These are phyloP conservation scores for Verticillium nubilum DNA, from an alignment of 2,329 filamentous ascomycete species.

Conservation along the genomic window DNA sequence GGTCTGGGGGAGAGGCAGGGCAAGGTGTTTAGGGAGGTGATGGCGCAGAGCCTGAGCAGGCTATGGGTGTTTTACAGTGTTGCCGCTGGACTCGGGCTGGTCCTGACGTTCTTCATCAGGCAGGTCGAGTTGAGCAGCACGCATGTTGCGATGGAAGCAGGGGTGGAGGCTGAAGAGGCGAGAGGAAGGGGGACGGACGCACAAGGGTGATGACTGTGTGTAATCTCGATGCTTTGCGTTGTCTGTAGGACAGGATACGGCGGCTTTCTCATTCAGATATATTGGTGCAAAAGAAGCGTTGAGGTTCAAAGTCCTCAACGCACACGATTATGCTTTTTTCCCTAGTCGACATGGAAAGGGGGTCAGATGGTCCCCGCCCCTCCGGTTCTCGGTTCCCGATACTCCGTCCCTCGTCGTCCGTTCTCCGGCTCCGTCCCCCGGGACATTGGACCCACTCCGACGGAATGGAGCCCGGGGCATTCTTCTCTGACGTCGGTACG, in stretches of 20 bases:
- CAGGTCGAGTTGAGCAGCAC: slow-evolving; percentile 45
- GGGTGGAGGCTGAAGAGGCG: slow-evolving; percentile 5
- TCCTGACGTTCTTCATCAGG: slow-evolving; percentile 42
- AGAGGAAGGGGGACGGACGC: not conserved
- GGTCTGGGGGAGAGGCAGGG: slow-evolving; percentile 23
- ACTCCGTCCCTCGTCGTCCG: no score
- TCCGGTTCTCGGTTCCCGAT: no score
- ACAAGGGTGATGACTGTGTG: not conserved
- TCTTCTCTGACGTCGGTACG: no score
- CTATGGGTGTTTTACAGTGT: slow-evolving; percentile 55
- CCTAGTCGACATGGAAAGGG: no score
- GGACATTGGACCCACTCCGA: no score
- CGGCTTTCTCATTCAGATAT: no score
- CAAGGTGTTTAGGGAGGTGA: slow-evolving; percentile 35
- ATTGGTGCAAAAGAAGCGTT: no score
- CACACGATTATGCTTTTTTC: no score
- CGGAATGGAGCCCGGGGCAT: no score
- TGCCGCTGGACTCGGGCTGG: slow-evolving; percentile 39
- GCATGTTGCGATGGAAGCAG: slow-evolving; percentile 26
- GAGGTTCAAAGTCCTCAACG: no score
- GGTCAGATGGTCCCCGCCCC: no score
- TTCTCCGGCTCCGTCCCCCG: no score
- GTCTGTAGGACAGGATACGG: not conserved
- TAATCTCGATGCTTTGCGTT: not conserved
- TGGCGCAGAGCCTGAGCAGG: slow-evolving; percentile 42